These are phyloP conservation scores for Solanum rostratum DNA, from an alignment of 257 asterid species.

Conservation along the genomic window DNA sequence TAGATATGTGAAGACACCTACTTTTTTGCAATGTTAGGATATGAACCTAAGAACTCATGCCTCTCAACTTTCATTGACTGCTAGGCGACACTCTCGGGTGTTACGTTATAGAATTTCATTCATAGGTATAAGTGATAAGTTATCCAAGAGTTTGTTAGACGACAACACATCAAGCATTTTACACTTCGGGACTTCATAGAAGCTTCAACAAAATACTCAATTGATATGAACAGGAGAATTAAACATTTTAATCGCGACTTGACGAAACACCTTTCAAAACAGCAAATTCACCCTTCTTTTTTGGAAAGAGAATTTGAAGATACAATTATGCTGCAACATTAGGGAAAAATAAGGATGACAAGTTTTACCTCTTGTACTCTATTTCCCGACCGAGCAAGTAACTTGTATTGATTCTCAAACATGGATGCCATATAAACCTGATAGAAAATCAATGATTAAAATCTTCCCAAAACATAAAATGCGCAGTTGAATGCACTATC, in stretches of 20 bases:
- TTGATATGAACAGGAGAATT: neutral
- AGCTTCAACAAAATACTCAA: neutral
- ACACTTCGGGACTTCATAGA: neutral
- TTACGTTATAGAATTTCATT: neutral
- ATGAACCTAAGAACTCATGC: neutral
- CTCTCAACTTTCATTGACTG: neutral
- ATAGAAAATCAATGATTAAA: neutral
- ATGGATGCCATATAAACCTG: constrained; percentile 89
- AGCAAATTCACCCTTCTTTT: neutral
- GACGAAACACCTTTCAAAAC: neutral
- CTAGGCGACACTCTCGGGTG: neutral
- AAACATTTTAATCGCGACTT: neutral
- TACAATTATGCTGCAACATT: neutral
- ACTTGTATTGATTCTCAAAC: constrained; percentile 78
- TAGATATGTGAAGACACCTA: neutral
- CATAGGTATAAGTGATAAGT: neutral
- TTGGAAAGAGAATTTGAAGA: neutral
- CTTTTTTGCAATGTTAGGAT: neutral
- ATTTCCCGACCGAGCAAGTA: constrained; percentile 93
- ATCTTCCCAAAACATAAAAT: neutral
- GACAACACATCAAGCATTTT: neutral
- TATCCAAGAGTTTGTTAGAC: neutral
- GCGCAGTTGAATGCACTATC: neutral
- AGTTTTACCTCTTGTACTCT: constrained; percentile 69
- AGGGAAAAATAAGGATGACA: neutral